A percentile compares a stretch with the other conserved stretches of the same genome.
These are phyloP conservation scores for Mycena galopus DNA, from an alignment of 768 basidiomycete genomes.

Conservation along the genomic window DNA sequence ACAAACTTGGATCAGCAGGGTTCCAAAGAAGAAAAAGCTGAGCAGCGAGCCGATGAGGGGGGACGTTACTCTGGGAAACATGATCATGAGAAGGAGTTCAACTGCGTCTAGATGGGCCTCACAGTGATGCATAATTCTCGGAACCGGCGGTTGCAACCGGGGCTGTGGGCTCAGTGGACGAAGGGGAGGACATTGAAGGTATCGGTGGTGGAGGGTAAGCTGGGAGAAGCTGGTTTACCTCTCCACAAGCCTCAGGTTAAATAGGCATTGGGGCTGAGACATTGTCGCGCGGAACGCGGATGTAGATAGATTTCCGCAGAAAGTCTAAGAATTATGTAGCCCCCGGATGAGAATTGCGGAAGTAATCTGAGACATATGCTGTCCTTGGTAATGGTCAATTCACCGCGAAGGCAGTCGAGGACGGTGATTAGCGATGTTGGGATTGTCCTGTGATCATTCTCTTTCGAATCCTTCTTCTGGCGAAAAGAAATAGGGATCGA, in stretches of 20 bases:
- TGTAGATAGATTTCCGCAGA: background rate
- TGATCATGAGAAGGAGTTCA: background rate
- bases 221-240: background rate
- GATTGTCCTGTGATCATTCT: no score
- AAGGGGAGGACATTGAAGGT: background rate
- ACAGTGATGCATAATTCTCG: constrained; percentile 4
- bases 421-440: no score
- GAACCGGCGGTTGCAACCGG: background rate
- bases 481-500: no score
- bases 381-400: no score
- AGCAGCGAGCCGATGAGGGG: constrained; percentile 31
- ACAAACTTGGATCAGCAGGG: constrained; percentile 28
- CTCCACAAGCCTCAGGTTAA: background rate
- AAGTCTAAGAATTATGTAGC: background rate
- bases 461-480: no score
- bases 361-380: background rate
- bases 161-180: background rate
- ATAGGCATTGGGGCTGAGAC: background rate
- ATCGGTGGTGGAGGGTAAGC: background rate
- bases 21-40: constrained; percentile 26
- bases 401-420: no score
- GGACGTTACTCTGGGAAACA: constrained; percentile 8
- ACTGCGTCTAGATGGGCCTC: no score
- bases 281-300: constrained; percentile 6
- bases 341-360: background rate